Evolutionary conservation across 2,329 filamentous ascomycete genomes (phyloP).

Genomic region (Septoria linicola): DNA sequence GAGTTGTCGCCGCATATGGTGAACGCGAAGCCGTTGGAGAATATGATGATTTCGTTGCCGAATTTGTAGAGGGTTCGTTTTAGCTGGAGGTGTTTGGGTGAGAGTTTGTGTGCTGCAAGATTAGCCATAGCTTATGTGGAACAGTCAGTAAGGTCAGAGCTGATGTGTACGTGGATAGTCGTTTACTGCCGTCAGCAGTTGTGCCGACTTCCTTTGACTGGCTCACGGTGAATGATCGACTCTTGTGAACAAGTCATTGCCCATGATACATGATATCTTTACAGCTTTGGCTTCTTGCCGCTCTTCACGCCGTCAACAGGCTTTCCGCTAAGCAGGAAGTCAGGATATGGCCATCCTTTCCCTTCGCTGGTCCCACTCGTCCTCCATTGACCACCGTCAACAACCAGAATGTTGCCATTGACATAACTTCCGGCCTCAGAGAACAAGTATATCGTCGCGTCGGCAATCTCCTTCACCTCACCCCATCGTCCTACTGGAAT

Average conservation of each 20-base stretch:
- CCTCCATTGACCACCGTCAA: slow-evolving; percentile 56
- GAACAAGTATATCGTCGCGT: slow-evolving; percentile 87
- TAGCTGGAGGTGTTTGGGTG: no score
- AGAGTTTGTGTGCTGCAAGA: no score
- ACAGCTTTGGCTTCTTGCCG: slow-evolving; percentile 56
- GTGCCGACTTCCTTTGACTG: no score
- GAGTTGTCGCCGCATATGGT: slow-evolving; percentile 60
- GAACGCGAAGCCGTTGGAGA: slow-evolving; percentile 42
- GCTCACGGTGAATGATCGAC: no score
- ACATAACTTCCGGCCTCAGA: slow-evolving; percentile 83
- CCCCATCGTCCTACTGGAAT: slow-evolving; percentile 78
- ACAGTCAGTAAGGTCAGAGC: no score
- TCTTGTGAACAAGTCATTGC: no score
- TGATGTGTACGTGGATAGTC: no score
- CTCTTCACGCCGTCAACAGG: slow-evolving; percentile 59
- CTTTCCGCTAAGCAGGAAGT: slow-evolving; percentile 57
- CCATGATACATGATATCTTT: no score
- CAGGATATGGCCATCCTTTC: slow-evolving; percentile 54
- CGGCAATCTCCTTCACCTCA: slow-evolving; percentile 80
- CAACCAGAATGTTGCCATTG: slow-evolving; percentile 77
- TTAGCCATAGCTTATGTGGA: no score
- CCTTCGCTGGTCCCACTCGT: slow-evolving; percentile 38
- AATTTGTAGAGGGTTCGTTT: no score
- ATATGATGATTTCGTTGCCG: slow-evolving; percentile 47
- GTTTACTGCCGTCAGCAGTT: no score